phyloP scores from a whole-genome alignment of 345 rosid genomes.

The Psidium friedrichsthalianum region DNA sequence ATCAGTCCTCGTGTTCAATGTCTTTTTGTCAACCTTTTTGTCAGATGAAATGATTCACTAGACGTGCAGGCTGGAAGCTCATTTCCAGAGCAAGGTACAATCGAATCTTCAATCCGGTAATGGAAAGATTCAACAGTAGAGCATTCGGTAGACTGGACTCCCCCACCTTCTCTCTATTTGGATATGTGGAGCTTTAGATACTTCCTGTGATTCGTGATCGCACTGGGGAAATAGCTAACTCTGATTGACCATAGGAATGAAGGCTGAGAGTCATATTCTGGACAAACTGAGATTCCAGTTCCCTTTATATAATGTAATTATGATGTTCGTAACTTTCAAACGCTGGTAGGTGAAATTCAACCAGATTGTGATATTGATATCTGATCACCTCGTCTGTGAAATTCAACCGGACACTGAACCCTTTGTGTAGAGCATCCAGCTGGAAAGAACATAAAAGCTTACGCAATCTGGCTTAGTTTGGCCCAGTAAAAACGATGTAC shows the following conservation, averaged over 20 bases:
- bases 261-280: background rate
- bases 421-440: background rate
- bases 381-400: background rate
- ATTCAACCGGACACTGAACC: background rate
- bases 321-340: background rate
- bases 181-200: background rate
- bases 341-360: background rate
- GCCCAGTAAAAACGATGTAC: background rate
- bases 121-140: conserved; percentile 45
- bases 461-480: background rate
- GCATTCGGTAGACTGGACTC: background rate
- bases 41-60: background rate
- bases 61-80: conserved; percentile 67
- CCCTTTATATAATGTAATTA: background rate
- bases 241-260: background rate
- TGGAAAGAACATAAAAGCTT: background rate
- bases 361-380: background rate
- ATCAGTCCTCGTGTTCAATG: background rate
- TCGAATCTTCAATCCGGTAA: conserved; percentile 54
- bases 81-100: conserved; percentile 83
- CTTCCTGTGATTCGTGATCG: background rate
- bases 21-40: background rate
- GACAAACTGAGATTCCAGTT: background rate
- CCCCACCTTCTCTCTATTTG: background rate
- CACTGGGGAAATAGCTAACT: background rate